phyloP scores from a whole-genome alignment of 1,284 basidiomycete species.

The Cryptococcus maquisensis region DNA sequence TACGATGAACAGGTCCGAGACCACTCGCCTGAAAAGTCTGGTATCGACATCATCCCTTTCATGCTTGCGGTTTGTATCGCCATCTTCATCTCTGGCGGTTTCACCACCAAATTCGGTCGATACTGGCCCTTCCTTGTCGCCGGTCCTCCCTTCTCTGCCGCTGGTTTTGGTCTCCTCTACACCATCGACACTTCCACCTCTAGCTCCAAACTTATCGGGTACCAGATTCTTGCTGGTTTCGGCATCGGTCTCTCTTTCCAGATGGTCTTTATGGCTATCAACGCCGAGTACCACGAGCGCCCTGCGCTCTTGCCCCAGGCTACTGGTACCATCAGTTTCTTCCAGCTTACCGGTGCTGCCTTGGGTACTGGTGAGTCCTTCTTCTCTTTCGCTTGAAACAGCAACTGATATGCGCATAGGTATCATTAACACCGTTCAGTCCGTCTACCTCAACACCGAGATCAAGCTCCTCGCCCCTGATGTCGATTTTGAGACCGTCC shows the following conservation, averaged over 20 bases:
- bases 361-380: slow-evolving; percentile 40
- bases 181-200: slow-evolving; percentile 46
- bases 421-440: slow-evolving; percentile 48
- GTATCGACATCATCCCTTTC: slow-evolving; percentile 53
- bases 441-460: slow-evolving; percentile 36
- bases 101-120: slow-evolving; percentile 44
- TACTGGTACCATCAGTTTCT: slow-evolving; percentile 46
- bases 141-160: slow-evolving; percentile 41
- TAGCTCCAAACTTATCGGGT: slow-evolving; percentile 48
- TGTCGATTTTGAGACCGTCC: slow-evolving; percentile 38
- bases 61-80: slow-evolving; percentile 47
- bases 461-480: slow-evolving; percentile 30
- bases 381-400: background rate
- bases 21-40: slow-evolving; percentile 47
- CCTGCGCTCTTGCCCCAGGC: slow-evolving; percentile 37
- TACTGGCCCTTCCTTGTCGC: slow-evolving; percentile 49
- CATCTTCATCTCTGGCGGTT: slow-evolving; percentile 46
- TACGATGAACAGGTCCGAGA: slow-evolving; percentile 14
- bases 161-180: slow-evolving; percentile 53
- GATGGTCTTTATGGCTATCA: slow-evolving; percentile 49
- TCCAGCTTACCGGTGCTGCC: slow-evolving; percentile 50
- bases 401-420: slow-evolving; percentile 2
- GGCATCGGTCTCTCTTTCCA: slow-evolving; percentile 43
- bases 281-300: slow-evolving; percentile 48
- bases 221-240: slow-evolving; percentile 51